These are phyloP conservation scores for Huntiella savannae DNA, from an alignment of 2,329 filamentous ascomycete species.

Conservation along the genomic window DNA sequence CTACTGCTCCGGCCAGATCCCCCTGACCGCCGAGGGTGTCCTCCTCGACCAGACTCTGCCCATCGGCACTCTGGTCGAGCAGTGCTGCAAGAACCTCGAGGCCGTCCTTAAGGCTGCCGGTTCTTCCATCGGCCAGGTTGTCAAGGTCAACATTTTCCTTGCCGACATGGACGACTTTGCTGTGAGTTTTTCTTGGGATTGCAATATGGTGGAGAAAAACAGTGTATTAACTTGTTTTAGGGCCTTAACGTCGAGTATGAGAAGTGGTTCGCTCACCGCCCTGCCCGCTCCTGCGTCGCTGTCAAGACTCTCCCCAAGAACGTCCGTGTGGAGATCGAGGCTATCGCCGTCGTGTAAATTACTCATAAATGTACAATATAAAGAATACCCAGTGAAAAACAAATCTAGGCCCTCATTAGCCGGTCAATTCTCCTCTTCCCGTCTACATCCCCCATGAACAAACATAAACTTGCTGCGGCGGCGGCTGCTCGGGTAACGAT, in stretches of 20 bases:
- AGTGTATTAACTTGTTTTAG: constrained; percentile 14
- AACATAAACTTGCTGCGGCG: constrained; percentile 8
- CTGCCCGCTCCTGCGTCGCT: constrained; percentile 74
- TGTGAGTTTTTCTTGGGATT: constrained; percentile 20
- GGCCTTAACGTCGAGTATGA: constrained; percentile 75
- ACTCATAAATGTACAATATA: constrained; percentile 5
- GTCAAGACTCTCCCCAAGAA: constrained; percentile 77
- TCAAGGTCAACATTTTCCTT: constrained; percentile 86
- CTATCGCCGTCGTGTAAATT: constrained; percentile 48
- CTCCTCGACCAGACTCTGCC: constrained; percentile 31
- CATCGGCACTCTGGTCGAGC: constrained; percentile 43
- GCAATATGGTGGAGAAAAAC: background rate
- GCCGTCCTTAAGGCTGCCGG: constrained; percentile 70
- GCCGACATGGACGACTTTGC: constrained; percentile 80
- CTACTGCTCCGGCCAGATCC: constrained; percentile 58
- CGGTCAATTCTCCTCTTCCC: constrained; percentile 4
- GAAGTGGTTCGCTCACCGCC: constrained; percentile 68
- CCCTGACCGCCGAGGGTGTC: constrained; percentile 37
- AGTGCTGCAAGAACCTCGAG: constrained; percentile 57
- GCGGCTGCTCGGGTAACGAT: constrained; percentile 6
- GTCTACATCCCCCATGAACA: constrained; percentile 6
- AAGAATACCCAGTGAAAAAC: constrained; percentile 1
- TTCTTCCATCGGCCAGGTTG: constrained; percentile 57
- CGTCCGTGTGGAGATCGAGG: constrained; percentile 80
- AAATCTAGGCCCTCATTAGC: constrained; percentile 1